phyloP scores from a whole-genome alignment of 805 yeast species.

The Huiozyma sinensis region DNA sequence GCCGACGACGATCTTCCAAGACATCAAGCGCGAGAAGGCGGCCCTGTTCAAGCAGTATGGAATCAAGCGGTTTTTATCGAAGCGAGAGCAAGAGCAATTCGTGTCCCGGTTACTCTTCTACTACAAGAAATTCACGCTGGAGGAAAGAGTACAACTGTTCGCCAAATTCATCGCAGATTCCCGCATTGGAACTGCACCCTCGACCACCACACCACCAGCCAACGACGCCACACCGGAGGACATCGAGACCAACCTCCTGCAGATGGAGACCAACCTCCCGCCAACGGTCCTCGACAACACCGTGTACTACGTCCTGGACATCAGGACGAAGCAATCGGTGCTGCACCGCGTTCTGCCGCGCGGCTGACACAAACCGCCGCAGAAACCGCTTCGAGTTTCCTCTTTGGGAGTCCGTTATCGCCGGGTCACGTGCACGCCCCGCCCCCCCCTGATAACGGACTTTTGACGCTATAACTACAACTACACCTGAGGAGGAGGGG shows the following conservation, averaged over 20 bases:
- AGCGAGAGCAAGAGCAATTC: constrained; percentile 16
- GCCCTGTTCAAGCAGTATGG: constrained; percentile 15
- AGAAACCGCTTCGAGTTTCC: background rate
- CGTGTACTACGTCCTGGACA: background rate
- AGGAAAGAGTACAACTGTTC: constrained; percentile 13
- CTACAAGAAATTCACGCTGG: constrained; percentile 16
- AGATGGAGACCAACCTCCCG: background rate
- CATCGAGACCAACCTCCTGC: background rate
- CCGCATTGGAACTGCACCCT: background rate
- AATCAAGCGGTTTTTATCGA: constrained; percentile 15
- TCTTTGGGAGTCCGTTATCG: no score
- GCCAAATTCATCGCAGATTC: background rate
- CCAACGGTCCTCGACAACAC: background rate
- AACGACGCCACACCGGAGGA: background rate
- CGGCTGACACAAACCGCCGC: background rate
- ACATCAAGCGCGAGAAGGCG: constrained; percentile 17
- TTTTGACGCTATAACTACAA: no score
- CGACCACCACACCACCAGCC: no score
- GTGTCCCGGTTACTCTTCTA: constrained; percentile 20
- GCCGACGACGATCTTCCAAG: constrained; percentile 17
- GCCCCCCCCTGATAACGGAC: no score
- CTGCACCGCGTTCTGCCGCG: background rate
- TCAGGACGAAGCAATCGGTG: background rate
- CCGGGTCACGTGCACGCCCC: no score
- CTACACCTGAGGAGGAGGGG: no score